phyloP scores from a whole-genome alignment of 75 land plant species.

The Sequoiadendron giganteum region DNA sequence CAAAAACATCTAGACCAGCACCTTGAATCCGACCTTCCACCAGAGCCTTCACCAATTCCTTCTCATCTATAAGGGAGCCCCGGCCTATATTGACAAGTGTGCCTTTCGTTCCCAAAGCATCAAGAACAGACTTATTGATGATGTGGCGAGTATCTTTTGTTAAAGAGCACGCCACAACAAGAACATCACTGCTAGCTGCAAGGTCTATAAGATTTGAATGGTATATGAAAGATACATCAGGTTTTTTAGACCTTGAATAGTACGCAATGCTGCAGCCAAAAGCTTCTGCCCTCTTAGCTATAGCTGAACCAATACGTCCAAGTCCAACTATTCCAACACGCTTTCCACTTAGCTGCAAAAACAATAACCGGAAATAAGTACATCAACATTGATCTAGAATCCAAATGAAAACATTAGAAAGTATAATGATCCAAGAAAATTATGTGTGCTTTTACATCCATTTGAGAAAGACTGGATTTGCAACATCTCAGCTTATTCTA shows the following conservation, averaged over 20 bases:
- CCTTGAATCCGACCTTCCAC: conserved; percentile 79
- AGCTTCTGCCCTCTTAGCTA: conserved; percentile 84
- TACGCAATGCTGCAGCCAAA: conserved; percentile 80
- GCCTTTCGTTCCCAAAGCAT: conserved; percentile 88
- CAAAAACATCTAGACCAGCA: conserved; percentile 94
- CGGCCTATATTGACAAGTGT: conserved; percentile 83
- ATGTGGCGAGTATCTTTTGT: conserved; percentile 70
- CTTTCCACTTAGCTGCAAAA: conserved; percentile 85
- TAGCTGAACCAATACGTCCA: conserved; percentile 87
- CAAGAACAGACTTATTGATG: conserved; percentile 78
- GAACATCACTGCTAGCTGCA: conserved; percentile 68
- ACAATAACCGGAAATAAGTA: conserved; percentile 5
- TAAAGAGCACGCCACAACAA: conserved; percentile 81
- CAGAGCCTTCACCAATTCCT: conserved; percentile 83
- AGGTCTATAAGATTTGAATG: conserved; percentile 57
- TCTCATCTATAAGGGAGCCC: conserved; percentile 80
- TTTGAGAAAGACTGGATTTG: not conserved
- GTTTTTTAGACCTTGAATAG: conserved; percentile 70
- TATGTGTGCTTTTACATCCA: not conserved
- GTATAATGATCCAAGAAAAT: not conserved
- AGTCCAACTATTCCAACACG: conserved; percentile 88
- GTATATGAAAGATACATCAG: conserved; percentile 55
- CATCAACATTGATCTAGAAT: not conserved
- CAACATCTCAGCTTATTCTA: not conserved
- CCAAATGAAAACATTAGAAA: not conserved